A percentile compares a stretch with the other conserved stretches of the same genome.
phyloP scores from a whole-genome alignment of 371 early-diverging fungal species.

The Coemansia sp. region DNA sequence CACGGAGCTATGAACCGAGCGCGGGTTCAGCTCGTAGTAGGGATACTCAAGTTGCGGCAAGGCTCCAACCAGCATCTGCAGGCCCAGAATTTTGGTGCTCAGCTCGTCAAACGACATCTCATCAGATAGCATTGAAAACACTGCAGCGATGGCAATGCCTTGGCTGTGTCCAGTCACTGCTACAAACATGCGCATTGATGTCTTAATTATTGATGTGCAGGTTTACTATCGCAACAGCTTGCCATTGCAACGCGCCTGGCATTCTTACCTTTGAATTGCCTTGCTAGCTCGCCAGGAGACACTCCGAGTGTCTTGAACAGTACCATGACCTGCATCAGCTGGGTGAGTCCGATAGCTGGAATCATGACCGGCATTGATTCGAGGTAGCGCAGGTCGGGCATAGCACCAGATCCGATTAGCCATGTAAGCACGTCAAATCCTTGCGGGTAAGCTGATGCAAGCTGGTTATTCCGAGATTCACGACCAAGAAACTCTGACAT shows the following conservation, averaged over 20 bases:
- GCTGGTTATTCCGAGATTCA: constrained; percentile 67
- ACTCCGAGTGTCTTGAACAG: constrained; percentile 56
- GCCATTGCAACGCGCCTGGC: not conserved
- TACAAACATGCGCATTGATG: constrained; percentile 1
- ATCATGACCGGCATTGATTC: constrained; percentile 77
- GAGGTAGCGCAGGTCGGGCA: constrained; percentile 51
- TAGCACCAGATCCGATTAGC: constrained; percentile 16
- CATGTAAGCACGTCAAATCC: constrained; percentile 81
- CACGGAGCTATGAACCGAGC: constrained; percentile 37
- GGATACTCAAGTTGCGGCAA: constrained; percentile 8
- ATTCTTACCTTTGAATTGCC: constrained; percentile 75
- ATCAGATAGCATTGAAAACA: constrained; percentile 76
- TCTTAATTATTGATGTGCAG: too few relatives aligned
- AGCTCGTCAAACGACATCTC: constrained; percentile 71
- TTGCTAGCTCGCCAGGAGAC: constrained; percentile 54
- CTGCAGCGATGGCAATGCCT: constrained; percentile 85
- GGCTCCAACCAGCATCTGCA: constrained; percentile 8
- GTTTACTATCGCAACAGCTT: not conserved
- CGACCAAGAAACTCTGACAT: constrained; percentile 67
- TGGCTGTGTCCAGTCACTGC: constrained; percentile 84
- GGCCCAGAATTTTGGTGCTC: constrained; percentile 76
- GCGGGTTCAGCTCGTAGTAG: not conserved
- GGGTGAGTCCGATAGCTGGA: constrained; percentile 84
- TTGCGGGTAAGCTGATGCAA: constrained; percentile 64
- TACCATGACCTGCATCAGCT: constrained; percentile 59